Evolutionary conservation across 2,329 filamentous ascomycete genomes (phyloP), one percentile per base, ranked within the genome.

Genomic region (Samsoniella hepiali): DNA sequence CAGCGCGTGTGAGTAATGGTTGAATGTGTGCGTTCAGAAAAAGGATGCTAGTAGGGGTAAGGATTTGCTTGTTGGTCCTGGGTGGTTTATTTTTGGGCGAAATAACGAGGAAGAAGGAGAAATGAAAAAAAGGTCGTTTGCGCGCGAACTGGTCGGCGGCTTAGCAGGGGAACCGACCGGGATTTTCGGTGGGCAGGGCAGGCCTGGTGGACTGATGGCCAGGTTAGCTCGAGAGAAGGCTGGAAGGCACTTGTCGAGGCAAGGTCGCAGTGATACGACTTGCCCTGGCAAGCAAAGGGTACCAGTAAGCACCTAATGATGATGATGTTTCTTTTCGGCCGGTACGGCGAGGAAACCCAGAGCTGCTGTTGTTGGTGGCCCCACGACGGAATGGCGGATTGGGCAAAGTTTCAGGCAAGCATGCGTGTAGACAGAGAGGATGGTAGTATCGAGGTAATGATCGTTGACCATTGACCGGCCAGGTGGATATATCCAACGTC

Each of bases 21-120:
- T 36, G 59, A 55, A 22, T 57, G 29, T 44, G 17, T 47, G 31
- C 22, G 22, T 27, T 13, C 29, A 13, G 31, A 51, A 32, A 29
- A 22, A 15, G 49, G 49, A 47, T 50, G 53, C 32, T 58, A 59
- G 56, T 63, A 63, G 49, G 62, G 56, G 44, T 53, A 59, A 59
- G 49, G 38, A 40, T 58, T 56, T 62, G 51, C 34, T 57, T 45
- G 54, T 59, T 51, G 58, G 45, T 53, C 27, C 22, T 31, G 13
- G 22, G 34, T 11, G 45, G 44, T 49, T 22, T 22, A 31, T 13
- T 51, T 44, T 42, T 59, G 45, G 29, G 58, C n/a, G 57, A 53
- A 11, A 60, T 40, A 51, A 27, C 27, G 36, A 51, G 17, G 38
- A 49, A 50, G 27, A 53, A 34, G 40, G 45, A 42, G 27, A 44